Evolutionary conservation across 2,329 filamentous ascomycete genomes (phyloP).

Genomic region (Penicillium sp.): DNA sequence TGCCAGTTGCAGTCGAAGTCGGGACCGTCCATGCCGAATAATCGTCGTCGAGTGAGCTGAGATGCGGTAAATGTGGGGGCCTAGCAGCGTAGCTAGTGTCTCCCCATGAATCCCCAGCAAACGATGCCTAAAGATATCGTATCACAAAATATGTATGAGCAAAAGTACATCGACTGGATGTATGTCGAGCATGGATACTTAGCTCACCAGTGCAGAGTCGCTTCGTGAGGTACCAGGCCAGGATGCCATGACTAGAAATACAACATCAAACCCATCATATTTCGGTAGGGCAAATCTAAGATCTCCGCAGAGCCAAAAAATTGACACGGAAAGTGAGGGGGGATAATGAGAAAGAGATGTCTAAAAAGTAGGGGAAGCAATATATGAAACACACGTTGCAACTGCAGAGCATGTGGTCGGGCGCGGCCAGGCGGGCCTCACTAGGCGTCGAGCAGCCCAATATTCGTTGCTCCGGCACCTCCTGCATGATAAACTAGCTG

Average conservation of each 20-base stretch:
- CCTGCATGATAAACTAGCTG: neutral
- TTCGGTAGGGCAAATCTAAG: neutral
- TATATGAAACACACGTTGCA: neutral
- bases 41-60: neutral
- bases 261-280: slow-evolving; percentile 7
- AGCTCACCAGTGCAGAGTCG: slow-evolving; percentile 6
- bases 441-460: slow-evolving; percentile 4
- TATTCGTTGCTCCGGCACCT: neutral
- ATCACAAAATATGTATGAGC: neutral
- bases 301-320: neutral
- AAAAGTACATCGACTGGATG: neutral
- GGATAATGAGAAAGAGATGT: neutral
- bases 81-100: neutral
- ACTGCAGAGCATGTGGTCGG: neutral
- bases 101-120: neutral
- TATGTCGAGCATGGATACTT: neutral
- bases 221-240: slow-evolving; percentile 8
- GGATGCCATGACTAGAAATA: slow-evolving; percentile 6
- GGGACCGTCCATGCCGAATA: neutral
- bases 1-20: slow-evolving; percentile 7
- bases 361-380: neutral
- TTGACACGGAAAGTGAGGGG: neutral
- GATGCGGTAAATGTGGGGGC: neutral
- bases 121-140: neutral
- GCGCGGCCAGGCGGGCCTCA: neutral